A percentile compares a stretch with the other conserved stretches of the same genome.
phyloP scores from a whole-genome alignment of 805 yeast species.

The Candida corydali region DNA sequence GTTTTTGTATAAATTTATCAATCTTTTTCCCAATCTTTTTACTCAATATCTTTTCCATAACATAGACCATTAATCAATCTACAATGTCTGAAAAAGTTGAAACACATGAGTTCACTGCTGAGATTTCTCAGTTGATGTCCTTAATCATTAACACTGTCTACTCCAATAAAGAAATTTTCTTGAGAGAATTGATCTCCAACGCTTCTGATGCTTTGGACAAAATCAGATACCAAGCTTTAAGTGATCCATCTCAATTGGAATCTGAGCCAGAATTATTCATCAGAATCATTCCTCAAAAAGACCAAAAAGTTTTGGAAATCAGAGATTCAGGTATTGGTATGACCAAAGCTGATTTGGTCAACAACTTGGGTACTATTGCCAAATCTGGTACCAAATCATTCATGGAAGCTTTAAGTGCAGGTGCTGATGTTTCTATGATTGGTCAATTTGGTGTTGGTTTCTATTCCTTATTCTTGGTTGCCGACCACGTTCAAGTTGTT shows the following conservation, averaged over 20 bases:
- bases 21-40: slow-evolving; percentile 99
- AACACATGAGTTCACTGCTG: slow-evolving; percentile 98
- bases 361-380: slow-evolving; percentile 99
- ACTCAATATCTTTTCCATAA: slow-evolving; percentile 99
- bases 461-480: slow-evolving; percentile 98
- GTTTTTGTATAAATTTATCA: slow-evolving; percentile 74
- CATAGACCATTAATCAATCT: background rate
- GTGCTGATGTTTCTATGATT: slow-evolving; percentile 99
- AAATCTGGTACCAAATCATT: slow-evolving; percentile 99
- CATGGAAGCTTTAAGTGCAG: slow-evolving; percentile 99
- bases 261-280: slow-evolving; percentile 95
- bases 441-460: slow-evolving; percentile 99
- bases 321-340: slow-evolving; percentile 99
- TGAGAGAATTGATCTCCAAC: slow-evolving; percentile 97
- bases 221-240: slow-evolving; percentile 93
- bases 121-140: slow-evolving; percentile 99
- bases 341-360: slow-evolving; percentile 98
- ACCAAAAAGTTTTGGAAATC: slow-evolving; percentile 87
- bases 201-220: slow-evolving; percentile 99
- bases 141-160: slow-evolving; percentile 99
- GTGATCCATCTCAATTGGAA: slow-evolving; percentile 89
- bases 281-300: slow-evolving; percentile 96
- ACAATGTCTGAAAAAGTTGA: slow-evolving; percentile 56
- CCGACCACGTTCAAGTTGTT: slow-evolving; percentile 97
- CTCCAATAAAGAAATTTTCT: slow-evolving; percentile 98